Percentiles rank a stretch among this genome's conserved stretches.
Evolutionary conservation across 2,329 filamentous ascomycete species (phyloP).

Genomic region (Aspergillus tanneri): DNA sequence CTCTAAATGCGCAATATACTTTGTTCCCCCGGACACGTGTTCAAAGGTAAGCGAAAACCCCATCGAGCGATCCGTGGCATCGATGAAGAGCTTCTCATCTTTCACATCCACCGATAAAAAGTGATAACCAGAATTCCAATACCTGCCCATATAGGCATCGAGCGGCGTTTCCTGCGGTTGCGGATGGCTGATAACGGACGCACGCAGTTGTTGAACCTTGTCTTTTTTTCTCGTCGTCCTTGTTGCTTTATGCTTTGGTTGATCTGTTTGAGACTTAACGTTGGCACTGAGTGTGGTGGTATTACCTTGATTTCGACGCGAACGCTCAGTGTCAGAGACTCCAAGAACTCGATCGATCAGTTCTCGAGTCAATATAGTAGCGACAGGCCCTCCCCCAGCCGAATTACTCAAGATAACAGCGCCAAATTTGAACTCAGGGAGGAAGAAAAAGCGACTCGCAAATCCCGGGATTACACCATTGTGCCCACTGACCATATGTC

Average conservation of each 20-base stretch:
- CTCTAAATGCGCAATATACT: constrained; percentile 26
- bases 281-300: not conserved
- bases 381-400: constrained; percentile 15
- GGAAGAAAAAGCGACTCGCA: constrained; percentile 25
- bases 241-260: constrained; percentile 10
- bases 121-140: constrained; percentile 29
- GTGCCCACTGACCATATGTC: constrained; percentile 29
- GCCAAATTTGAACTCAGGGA: constrained; percentile 30
- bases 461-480: constrained; percentile 31
- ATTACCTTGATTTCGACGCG: constrained; percentile 17
- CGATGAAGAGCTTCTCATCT: constrained; percentile 30
- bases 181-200: no score
- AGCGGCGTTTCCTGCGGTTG: constrained; percentile 19
- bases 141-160: constrained; percentile 23
- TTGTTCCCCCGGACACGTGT: constrained; percentile 27
- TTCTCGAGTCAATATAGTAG: constrained; percentile 19
- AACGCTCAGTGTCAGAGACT: constrained; percentile 17
- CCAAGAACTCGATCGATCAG: constrained; percentile 26
- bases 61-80: constrained; percentile 34
- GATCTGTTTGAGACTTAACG: not conserved
- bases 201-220: not conserved
- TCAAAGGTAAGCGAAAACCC: constrained; percentile 33
- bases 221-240: constrained; percentile 4
- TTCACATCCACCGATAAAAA: constrained; percentile 24
- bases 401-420: constrained; percentile 31